Conservation (phyloP, 2,329 filamentous ascomycete genomes). For the Annulohypoxylon truncatum region DNA sequence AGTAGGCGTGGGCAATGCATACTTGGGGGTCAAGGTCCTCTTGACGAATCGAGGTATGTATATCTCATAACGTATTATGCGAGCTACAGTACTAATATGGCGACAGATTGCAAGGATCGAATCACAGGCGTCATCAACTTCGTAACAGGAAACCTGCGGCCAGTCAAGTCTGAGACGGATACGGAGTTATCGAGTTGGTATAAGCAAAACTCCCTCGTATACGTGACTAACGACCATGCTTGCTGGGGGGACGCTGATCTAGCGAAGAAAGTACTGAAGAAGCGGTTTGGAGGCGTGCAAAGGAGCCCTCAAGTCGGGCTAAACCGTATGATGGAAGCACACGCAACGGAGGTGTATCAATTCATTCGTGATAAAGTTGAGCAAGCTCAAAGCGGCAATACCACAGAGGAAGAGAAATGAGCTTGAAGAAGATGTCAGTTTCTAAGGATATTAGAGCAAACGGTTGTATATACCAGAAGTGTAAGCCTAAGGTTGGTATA, state of each 20-base stretch:
- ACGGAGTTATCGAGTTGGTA: slow-evolving; percentile 84
- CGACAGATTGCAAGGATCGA: slow-evolving; percentile 70
- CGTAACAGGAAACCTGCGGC: slow-evolving; percentile 79
- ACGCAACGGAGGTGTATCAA: slow-evolving; percentile 62
- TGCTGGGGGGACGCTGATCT: slow-evolving; percentile 77
- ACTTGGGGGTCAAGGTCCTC: slow-evolving; percentile 83
- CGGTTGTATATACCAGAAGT: slow-evolving; percentile 14
- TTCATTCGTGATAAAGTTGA: slow-evolving; percentile 62
- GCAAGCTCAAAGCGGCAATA: slow-evolving; percentile 54
- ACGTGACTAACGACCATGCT: slow-evolving; percentile 78
- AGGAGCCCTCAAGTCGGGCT: slow-evolving; percentile 62
- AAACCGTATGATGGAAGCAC: slow-evolving; percentile 67
- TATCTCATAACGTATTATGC: background rate
- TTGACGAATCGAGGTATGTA: slow-evolving; percentile 77
- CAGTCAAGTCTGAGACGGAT: slow-evolving; percentile 83
- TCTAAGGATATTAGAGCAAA: background rate
- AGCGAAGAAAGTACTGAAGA: slow-evolving; percentile 68
- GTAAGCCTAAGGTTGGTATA: no score
- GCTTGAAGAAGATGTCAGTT: background rate
- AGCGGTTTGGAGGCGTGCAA: slow-evolving; percentile 69
- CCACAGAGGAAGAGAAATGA: slow-evolving; percentile 62
- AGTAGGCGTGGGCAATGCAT: slow-evolving; percentile 90
- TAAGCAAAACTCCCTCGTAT: slow-evolving; percentile 81
- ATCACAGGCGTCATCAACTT: slow-evolving; percentile 84
- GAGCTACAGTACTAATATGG: slow-evolving; percentile 20